Percentiles rank a stretch among this genome's conserved stretches.
Conservation (phyloP, 257 asterid species). For the Fraxinus anomala region DNA sequence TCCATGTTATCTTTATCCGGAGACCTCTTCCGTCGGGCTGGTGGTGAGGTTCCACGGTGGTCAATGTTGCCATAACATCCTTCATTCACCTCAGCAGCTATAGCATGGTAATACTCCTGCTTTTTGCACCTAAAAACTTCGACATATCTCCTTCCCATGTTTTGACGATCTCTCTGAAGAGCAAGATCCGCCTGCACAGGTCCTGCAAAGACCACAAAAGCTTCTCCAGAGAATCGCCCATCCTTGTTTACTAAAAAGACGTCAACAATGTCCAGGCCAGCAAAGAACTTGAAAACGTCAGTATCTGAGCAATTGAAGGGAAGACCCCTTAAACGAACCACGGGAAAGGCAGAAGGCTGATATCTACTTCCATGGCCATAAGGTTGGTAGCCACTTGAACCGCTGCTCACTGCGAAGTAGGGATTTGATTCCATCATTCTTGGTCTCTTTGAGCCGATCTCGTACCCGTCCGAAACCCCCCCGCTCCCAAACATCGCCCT, state of each 20-base stretch:
- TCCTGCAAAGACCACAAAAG: conserved; percentile 80
- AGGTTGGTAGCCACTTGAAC: conserved; percentile 57
- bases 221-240: conserved; percentile 87
- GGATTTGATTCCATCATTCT: conserved; percentile 99
- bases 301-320: conserved; percentile 83
- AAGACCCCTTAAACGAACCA: conserved; percentile 88
- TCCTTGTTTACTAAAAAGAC: conserved; percentile 78
- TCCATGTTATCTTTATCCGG: conserved; percentile 80
- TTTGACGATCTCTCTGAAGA: conserved; percentile 78
- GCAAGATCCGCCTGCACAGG: conserved; percentile 86
- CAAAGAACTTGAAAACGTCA: conserved; percentile 80
- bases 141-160: conserved; percentile 95
- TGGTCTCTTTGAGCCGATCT: conserved; percentile 99
- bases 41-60: conserved; percentile 55
- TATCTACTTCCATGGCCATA: conserved; percentile 50
- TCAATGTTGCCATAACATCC: conserved; percentile 49
- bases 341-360: conserved; percentile 66
- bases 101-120: conserved; percentile 89
- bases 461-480: conserved; percentile 99
- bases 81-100: conserved; percentile 78
- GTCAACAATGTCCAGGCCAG: conserved; percentile 85
- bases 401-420: conserved; percentile 96
- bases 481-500: conserved; percentile 99
- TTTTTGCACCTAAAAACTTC: conserved; percentile 92
- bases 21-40: conserved; percentile 66